Base-by-base conservation (phyloP, 345 rosid species). In the Diplotaxis tenuifolia region DNA sequence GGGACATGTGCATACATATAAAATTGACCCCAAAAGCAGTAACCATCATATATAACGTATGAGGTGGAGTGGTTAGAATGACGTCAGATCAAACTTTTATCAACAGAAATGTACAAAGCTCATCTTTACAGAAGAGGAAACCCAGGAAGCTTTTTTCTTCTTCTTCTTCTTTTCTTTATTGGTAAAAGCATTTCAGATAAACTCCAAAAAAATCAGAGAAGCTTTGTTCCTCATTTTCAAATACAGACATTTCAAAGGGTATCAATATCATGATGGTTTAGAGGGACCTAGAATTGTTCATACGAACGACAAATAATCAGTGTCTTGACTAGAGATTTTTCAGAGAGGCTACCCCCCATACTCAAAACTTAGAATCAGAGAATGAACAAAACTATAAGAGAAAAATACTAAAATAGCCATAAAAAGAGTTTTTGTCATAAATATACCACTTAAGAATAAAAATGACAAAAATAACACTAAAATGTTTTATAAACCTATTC, bases 41-140 rank as follows among this genome's bases (percentile, higher is more conserved):
- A 68, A 16, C 28, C 65, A 65, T 21, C 19, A 49, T 21, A 74
- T n/a, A 65, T 10, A 53, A 63, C 22, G 16, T 47, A 18, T 34
- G 60, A 32, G 57, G 63, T 64, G 56, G 71, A 57, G 77, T 65
- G 47, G 77, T 65, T 73, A 65, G 62, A 27, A 16, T 56, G 77
- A 65, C 77, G 32, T 74, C 22, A 23, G 42, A 18, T 47, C 11
- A 23, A 59, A 67, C 68, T 36, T 34, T 67, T 67, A 7, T 16
- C 62, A 14, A 67, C 19, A 56, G 20, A 65, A 42, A 45, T 57
- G 49, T 65, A 63, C 23, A 21, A 64, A 64, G 4, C 32, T 54
- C 32, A 20, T 31, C 11, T 65, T 16, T 22, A 55, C 67, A 65
- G 16, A 55, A 65, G 21, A 28, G 70, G 54, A 47, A 47, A 47